Evolutionary conservation across 176 grass and related monocot species (phyloP), one percentile per base, ranked within the genome.

Genomic region (Dactylis glomerata): DNA sequence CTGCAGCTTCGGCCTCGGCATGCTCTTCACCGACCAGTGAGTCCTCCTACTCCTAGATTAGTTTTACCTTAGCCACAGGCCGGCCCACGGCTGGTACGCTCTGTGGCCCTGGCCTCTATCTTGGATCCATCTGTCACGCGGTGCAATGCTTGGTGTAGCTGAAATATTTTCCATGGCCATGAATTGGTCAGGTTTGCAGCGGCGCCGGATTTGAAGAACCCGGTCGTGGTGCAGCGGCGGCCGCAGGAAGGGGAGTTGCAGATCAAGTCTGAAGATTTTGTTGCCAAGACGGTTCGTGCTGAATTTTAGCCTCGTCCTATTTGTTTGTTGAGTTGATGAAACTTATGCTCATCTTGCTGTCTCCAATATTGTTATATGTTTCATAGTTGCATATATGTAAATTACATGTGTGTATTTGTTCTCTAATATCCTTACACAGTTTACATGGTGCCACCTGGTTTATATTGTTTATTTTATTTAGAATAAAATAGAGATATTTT

Each of bases 1-100:
- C 46, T 74, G 79, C 73, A 83, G 96, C 81, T 98, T 98, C 88
- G 90, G 78, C 54, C 81, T 95, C 28, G 93, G 96, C 73, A 87
- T 94, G 80, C 78, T 98, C 15, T 79, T 98, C 81, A 89, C 91
- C 16, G 89, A 93, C 76, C 85, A 54, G 96, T 98, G 55, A 92
- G 52, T 86, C 8, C 40, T 19, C 79, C 40, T 75, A 67, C 40
- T 19, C 79, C 40, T 75, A 67, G 71, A 79, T 82, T 79, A 50
- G 63, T 80, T 51, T 86, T 62, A 62, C 78, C 56, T 32, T n/a
- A 32, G 23, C 50, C 47, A 47, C 81, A n/a, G 63, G 67, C 49
- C 14, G 63, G 67, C 49, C 14, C 19, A 27, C 58, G 22, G 15
- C 22, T 44, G 31, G 20, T 52, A 5, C 30, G 41, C 66, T 37